Conservation (phyloP, 257 asterid genomes). For the Coffea canephora region DNA sequence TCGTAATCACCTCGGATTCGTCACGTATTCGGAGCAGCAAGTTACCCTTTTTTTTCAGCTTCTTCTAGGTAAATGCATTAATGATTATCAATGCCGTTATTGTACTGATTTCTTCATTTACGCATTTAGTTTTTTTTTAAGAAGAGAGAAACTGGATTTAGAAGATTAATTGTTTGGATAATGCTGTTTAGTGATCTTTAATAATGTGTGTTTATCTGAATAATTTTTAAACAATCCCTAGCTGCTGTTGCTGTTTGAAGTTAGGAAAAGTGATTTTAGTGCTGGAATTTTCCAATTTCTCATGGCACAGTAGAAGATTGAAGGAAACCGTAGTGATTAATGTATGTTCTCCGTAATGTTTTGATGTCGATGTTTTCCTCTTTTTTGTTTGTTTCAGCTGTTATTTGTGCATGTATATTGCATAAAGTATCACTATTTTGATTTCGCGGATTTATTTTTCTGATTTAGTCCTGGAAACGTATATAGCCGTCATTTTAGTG, state of each 20-base stretch:
- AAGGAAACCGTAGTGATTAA: background rate
- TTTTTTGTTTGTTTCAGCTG: no score
- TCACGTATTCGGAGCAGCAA: background rate
- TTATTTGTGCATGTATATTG: no score
- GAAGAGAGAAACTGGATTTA: no score
- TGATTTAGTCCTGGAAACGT: no score
- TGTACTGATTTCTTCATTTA: no score
- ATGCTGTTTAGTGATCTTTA: background rate
- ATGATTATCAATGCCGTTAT: background rate
- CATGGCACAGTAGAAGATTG: background rate
- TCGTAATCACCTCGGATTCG: constrained; percentile 1
- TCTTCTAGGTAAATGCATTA: background rate
- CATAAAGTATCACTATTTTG: no score
- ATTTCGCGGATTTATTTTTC: no score
- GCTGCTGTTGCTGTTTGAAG: background rate
- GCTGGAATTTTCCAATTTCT: no score
- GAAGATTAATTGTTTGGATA: background rate
- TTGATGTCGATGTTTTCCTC: no score
- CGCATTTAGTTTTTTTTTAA: background rate
- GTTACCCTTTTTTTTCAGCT: background rate
- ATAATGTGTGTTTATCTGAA: background rate
- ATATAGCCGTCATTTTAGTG: no score
- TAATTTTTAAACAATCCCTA: background rate
- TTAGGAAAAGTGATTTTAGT: background rate
- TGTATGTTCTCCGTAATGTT: no score